Base-by-base conservation (phyloP, 2,329 filamentous ascomycete genomes). In the Colletotrichum trifolii region DNA sequence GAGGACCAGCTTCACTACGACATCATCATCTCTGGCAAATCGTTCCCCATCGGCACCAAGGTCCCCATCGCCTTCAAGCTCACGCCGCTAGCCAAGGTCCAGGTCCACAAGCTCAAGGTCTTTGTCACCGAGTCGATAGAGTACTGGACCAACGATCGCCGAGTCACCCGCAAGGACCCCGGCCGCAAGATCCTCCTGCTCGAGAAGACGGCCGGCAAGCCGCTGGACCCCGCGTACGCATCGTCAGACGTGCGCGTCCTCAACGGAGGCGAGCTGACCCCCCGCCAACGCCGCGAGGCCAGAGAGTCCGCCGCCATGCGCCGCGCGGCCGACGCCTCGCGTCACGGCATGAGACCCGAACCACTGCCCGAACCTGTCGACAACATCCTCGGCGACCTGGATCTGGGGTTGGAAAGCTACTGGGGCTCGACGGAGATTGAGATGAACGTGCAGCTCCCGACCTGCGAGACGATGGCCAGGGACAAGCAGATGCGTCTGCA, bases 1-100 rank as follows among this genome's bases (percentile, higher is more conserved):
- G 94, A 97, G 75, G 94, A 97, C 70, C 94, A 97, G 73, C 82
- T 97, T 38, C 93, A 96, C 73, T 97, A 97, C 78, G 94, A 97
- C 72, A 97, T 97, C 70, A 90, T 97, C 74, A 97, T 97, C 59
- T 97, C 94, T 1, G 94, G 94, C 59, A 97, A 97, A 83, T 96
- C 94, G 1, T 97, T 97, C 66, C 93, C 94, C 0, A 86, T 97
- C 17, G 94, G 94, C 13, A 87, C 91, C 43, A 92, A 92, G 71
- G 93, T 97, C 13, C 94, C 94, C 1, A 96, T 97, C 64, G 94
- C 94, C 2, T 97, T 97, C 82, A 97, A 97, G 77, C 83, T 97
- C 69, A 97, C 94, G 1, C 94, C 94, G 0, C 80, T 97, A 25
- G 94, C 94, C 66, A 97, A 97, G 80, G 94, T 97, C 7, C 93